A percentile compares a stretch with the other conserved stretches of the same genome.
These are phyloP conservation scores for Boletus sp. DNA, from an alignment of 1,284 basidiomycete genomes.

Conservation along the genomic window DNA sequence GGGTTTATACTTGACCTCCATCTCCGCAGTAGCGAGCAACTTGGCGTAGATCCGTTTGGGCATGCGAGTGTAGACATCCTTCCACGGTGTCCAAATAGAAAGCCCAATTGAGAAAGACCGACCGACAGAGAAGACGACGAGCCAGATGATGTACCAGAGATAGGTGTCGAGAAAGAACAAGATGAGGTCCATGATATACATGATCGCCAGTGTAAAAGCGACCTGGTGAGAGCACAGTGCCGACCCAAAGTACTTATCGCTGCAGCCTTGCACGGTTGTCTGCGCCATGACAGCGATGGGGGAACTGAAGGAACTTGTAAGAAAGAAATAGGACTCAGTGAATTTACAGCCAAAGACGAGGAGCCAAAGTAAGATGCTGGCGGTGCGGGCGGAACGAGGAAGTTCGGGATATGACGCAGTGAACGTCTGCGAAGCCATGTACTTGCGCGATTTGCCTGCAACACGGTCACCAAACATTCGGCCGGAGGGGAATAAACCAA, in stretches of 20 bases:
- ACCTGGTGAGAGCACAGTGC: conserved; percentile 86
- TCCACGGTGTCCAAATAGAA: conserved; percentile 98
- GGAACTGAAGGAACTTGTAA: conserved; percentile 88
- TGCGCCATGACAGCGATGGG: conserved; percentile 91
- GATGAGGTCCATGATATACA: conserved; percentile 95
- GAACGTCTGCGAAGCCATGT: conserved; percentile 96
- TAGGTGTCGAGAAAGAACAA: conserved; percentile 98
- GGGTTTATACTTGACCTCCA: conserved; percentile 98
- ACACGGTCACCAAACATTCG: conserved; percentile 96
- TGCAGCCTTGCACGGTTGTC: conserved; percentile 85
- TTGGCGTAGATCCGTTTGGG: conserved; percentile 97
- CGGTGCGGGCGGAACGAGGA: conserved; percentile 62
- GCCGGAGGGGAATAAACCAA: conserved; percentile 86
- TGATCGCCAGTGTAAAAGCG: conserved; percentile 87
- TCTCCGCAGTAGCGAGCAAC: conserved; percentile 87
- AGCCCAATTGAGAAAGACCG: conserved; percentile 88
- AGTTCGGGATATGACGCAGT: conserved; percentile 91
- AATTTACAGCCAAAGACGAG: conserved; percentile 93
- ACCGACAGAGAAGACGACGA: conserved; percentile 89
- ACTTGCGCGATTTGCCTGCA: conserved; percentile 90
- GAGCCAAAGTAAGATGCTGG: conserved; percentile 84
- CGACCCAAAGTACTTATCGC: conserved; percentile 76
- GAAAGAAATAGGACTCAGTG: conserved; percentile 93
- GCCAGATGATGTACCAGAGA: conserved; percentile 97
- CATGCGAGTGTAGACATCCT: conserved; percentile 90